Evolutionary conservation across 805 yeast genomes (phyloP), one percentile per base, ranked within the genome.

Genomic region (Schwanniomyces polymorphus): DNA sequence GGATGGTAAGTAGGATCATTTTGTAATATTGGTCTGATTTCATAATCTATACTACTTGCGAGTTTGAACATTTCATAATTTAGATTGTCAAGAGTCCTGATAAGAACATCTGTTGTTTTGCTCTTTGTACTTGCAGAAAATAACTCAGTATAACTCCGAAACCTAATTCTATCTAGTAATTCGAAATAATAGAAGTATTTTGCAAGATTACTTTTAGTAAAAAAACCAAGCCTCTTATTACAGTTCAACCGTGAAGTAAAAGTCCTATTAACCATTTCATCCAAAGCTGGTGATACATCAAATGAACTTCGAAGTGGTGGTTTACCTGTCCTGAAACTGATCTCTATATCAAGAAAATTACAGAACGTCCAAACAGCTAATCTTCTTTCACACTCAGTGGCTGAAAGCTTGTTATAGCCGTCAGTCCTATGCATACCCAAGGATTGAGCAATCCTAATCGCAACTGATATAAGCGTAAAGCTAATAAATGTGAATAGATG

Each of bases 361-460:
- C 72, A 67, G 26, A 58, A 60, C 53, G 61, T 54, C 73, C 73
- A 67, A 3, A 68, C 35, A 10, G 53, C 44, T 43, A 61, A 52
- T 3, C 61, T 53, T 8, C 38, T 25, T 8, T 50, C 51, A 9
- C 44, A 44, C 27, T 60, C 64, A 2, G 41, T 52, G 1, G 34
- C 42, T 2, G 53, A 39, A 9, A 57, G 49, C 2, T 41, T 31
- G 10, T 46, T 16, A 34, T 45, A 51, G 1, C 54, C 43, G 14
- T 59, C 65, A 5, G 49, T 38, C 7, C 63, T 51, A 45, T 67
- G 65, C 14, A 68, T 48, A 0, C 70, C 71, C 44, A 67, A 44
- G 14, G 62, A 68, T 40, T 72, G 76, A 2, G 76, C 76, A 50
- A 55, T 68, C 37, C 75, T 53, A 2, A 70, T 63, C 0, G 75